Percentiles rank a stretch among this genome's conserved stretches.
phyloP scores from a whole-genome alignment of 2,329 filamentous ascomycete species.

The Pseudodiploospora longispora region DNA sequence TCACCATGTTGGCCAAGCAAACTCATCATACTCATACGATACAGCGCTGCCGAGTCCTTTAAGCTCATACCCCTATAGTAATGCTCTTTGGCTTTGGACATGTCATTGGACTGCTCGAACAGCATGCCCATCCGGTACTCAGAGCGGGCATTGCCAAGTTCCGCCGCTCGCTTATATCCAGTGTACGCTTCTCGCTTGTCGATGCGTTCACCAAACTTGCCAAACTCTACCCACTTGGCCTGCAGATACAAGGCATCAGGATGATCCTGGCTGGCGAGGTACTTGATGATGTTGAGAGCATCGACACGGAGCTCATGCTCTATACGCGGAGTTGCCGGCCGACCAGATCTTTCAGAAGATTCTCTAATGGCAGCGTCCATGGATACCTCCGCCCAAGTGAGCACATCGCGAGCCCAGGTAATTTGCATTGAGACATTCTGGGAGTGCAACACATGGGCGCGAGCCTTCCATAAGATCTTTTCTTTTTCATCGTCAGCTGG shows the following conservation, averaged over 20 bases:
- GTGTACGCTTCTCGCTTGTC: constrained; percentile 94
- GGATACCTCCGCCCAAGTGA: constrained; percentile 80
- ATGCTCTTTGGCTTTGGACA: constrained; percentile 81
- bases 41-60: constrained; percentile 78
- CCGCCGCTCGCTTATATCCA: constrained; percentile 77
- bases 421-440: constrained; percentile 96
- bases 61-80: constrained; percentile 74
- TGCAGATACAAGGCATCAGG: constrained; percentile 91
- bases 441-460: constrained; percentile 77
- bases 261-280: constrained; percentile 84
- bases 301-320: constrained; percentile 85
- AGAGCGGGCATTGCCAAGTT: constrained; percentile 77
- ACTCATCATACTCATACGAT: constrained; percentile 95
- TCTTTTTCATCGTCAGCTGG: constrained; percentile 93
- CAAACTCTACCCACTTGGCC: constrained; percentile 97
- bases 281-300: constrained; percentile 84
- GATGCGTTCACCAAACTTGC: constrained; percentile 81
- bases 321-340: constrained; percentile 72
- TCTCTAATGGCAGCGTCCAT: constrained; percentile 69
- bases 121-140: constrained; percentile 99
- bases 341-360: constrained; percentile 32
- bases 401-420: constrained; percentile 88
- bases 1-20: constrained; percentile 90
- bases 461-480: constrained; percentile 75
- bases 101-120: constrained; percentile 90